Evolutionary conservation across 108 stramenopile genomes (phyloP), one percentile per base, ranked within the genome.

Genomic region (Phaeodactylum tricornutum): DNA sequence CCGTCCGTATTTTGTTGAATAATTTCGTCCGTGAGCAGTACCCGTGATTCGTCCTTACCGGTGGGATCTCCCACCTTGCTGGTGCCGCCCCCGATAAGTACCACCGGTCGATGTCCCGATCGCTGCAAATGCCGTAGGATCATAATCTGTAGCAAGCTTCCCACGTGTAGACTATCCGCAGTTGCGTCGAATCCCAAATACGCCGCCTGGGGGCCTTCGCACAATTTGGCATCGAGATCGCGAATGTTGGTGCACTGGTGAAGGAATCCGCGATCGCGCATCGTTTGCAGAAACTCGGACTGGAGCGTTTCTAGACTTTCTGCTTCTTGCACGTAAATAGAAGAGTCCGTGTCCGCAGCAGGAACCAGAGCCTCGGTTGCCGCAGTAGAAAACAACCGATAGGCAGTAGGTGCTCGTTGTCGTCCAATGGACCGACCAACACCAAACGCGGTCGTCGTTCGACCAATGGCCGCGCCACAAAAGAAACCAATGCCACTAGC

Each of bases 131-230:
- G 92, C 31, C 95, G 72, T 23, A 99, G 60, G 46, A 96, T 95
- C 94, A 99, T 95, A 30, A 99, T 94, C 66, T 96, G 95, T 6
- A 95, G 59, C 49, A 99, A 74, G 29, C 87, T 86, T 47, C 98
- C 98, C 0, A 99, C 96, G 62, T 99, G 98, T 14, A 99, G 77
- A 16, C 87, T 87, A 62, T 93, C 83, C 30, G 98, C 98, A 0
- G 98, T 99, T 15, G 98, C 96, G 57, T 99, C 98, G 47, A 99
- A 96, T 7, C 98, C 98, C 21, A 97, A 73, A 50, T 99, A 99
- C 24, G 92, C 95, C 3, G 63, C 31, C 4, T 72, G 37, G 7
- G 38, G 33, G 19, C 56, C 51, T 5, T 59, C 55, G 44, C 23
- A 47, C 15, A 87, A 30, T 37, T 68, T 50, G 1, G 36, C 53